These are phyloP conservation scores for Pythium coloratum DNA, from an alignment of 352 stramenopile genomes.

Conservation along the genomic window DNA sequence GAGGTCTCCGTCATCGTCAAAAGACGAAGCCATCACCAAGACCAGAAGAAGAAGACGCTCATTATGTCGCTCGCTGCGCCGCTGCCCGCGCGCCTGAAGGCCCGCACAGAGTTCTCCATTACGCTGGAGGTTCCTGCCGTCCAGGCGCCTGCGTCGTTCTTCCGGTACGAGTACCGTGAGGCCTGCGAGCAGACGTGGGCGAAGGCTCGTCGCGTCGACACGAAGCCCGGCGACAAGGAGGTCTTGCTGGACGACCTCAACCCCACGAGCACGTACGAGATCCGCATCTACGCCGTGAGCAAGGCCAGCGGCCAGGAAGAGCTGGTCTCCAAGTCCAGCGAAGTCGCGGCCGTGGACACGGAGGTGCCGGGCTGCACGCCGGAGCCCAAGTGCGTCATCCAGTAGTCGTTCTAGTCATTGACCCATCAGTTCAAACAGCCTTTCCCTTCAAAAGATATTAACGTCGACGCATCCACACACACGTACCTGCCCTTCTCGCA, in stretches of 20 bases:
- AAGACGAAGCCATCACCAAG: neutral
- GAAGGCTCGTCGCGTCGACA: constrained; percentile 41
- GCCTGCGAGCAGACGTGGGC: constrained; percentile 42
- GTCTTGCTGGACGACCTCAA: constrained; percentile 85
- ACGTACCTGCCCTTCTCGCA: neutral
- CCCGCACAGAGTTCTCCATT: constrained; percentile 80
- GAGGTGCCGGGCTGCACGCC: constrained; percentile 83
- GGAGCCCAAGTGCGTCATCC: constrained; percentile 42
- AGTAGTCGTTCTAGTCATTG: constrained; percentile 23
- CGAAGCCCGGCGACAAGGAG: constrained; percentile 36
- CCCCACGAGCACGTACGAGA: constrained; percentile 86
- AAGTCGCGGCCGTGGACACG: constrained; percentile 83
- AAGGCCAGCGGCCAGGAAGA: constrained; percentile 36
- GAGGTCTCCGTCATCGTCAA: neutral
- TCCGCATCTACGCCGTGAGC: constrained; percentile 70
- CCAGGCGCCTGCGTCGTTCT: constrained; percentile 25
- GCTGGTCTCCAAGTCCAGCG: constrained; percentile 56
- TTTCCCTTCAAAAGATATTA: neutral
- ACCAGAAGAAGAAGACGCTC: neutral
- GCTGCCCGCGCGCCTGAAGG: constrained; percentile 67
- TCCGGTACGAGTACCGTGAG: constrained; percentile 78
- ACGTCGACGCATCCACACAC: constrained; percentile 6
- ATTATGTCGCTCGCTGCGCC: constrained; percentile 33
- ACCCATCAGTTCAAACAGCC: neutral
- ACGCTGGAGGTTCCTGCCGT: constrained; percentile 54